Evolutionary conservation across 164 flowering plant species (phyloP).

Genomic region (Cinnamomum chago): DNA sequence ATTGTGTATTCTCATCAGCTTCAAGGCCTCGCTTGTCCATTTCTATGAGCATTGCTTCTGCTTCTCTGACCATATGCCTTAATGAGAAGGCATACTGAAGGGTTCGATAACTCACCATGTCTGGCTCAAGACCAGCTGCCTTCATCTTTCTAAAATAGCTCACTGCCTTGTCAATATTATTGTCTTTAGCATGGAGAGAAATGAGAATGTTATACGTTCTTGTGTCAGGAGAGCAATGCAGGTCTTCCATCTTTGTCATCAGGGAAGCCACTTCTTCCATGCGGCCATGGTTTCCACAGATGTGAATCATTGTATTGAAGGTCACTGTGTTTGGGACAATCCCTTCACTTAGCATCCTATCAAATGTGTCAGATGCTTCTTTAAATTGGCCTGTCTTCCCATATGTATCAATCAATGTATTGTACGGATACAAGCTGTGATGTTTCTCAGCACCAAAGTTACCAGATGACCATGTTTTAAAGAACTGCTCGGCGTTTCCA

Average conservation of each 20-base stretch:
- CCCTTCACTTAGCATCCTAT: constrained; percentile 65
- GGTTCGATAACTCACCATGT: constrained; percentile 76
- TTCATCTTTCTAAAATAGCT: constrained; percentile 66
- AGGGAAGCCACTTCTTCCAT: constrained; percentile 59
- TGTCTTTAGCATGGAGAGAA: constrained; percentile 61
- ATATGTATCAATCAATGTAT: constrained; percentile 80
- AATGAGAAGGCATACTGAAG: constrained; percentile 80
- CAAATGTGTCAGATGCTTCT: constrained; percentile 67
- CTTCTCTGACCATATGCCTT: constrained; percentile 72
- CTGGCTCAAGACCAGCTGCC: constrained; percentile 58
- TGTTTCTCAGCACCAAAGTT: constrained; percentile 17
- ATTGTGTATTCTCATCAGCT: constrained; percentile 85
- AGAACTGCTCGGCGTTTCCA: constrained; percentile 70
- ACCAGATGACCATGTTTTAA: constrained; percentile 61
- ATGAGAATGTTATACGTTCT: constrained; percentile 91
- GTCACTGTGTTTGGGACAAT: constrained; percentile 73
- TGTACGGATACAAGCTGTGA: constrained; percentile 64
- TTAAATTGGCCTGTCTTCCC: constrained; percentile 83
- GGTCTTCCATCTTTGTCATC: constrained; percentile 77
- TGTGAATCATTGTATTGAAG: constrained; percentile 92
- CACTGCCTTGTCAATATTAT: constrained; percentile 51
- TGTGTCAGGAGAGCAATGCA: constrained; percentile 70
- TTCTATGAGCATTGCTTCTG: constrained; percentile 64
- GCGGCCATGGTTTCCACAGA: constrained; percentile 72
- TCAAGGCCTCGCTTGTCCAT: constrained; percentile 67